Conservation (phyloP, 2,329 filamentous ascomycete species). For the Phialophora verrucosa region DNA sequence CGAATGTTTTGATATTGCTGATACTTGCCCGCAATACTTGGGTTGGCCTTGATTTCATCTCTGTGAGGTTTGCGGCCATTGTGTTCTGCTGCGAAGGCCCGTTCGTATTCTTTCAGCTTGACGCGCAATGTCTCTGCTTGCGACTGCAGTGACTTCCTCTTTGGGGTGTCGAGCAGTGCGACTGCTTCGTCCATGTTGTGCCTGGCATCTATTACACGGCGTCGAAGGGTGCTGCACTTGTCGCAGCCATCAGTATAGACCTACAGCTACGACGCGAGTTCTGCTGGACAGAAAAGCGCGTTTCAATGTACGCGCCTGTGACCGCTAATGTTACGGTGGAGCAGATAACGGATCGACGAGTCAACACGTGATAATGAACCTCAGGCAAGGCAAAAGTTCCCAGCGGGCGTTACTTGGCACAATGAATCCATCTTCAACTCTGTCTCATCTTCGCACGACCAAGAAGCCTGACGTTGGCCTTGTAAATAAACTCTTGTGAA, state of each 20-base stretch:
- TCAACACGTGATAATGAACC: neutral
- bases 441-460: neutral
- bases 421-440: neutral
- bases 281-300: neutral
- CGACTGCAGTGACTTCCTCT: constrained; percentile 32
- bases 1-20: constrained; percentile 54
- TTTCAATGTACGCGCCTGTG: constrained; percentile 16
- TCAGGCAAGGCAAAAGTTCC: neutral
- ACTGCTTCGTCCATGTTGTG: constrained; percentile 21
- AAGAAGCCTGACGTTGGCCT: neutral
- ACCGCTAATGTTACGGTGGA: neutral
- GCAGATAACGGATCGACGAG: neutral
- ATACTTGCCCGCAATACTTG: constrained; percentile 55
- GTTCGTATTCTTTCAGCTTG: constrained; percentile 57
- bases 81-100: constrained; percentile 51
- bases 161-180: constrained; percentile 37
- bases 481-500: neutral
- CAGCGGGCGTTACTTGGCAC: neutral
- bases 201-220: neutral
- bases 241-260: neutral
- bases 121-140: constrained; percentile 47
- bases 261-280: neutral
- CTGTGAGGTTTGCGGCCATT: constrained; percentile 53
- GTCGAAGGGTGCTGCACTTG: neutral
- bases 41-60: constrained; percentile 55